phyloP scores from a whole-genome alignment of 371 early-diverging fungal genomes.

The Mucor mucedo region DNA sequence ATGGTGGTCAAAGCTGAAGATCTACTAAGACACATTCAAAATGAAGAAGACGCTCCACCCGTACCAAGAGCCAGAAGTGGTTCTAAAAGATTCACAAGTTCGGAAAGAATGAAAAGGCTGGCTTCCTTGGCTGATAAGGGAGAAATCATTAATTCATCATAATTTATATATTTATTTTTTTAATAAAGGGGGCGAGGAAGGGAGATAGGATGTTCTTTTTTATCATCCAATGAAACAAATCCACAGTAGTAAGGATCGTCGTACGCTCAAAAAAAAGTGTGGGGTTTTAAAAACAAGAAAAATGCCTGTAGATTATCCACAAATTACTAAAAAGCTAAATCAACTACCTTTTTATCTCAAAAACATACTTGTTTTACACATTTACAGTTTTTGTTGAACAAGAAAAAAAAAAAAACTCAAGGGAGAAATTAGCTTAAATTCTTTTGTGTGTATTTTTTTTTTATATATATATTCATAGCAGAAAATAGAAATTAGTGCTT shows the following conservation, averaged over 20 bases:
- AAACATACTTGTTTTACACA: too few species aligned
- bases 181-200: not conserved
- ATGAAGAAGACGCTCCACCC: conserved; percentile 47
- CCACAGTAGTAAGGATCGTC: not conserved
- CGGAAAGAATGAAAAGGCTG: conserved; percentile 46
- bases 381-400: too few species aligned
- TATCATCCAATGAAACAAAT: conserved; percentile 1
- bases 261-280: not conserved
- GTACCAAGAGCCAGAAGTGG: conserved; percentile 34
- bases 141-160: not conserved
- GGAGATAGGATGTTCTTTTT: not conserved
- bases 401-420: too few species aligned
- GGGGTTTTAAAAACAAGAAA: not conserved
- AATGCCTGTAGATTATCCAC: not conserved
- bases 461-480: too few species aligned
- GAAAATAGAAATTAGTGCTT: too few species aligned
- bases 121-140: conserved; percentile 47
- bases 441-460: too few species aligned
- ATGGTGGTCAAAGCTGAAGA: conserved; percentile 75
- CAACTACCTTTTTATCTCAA: too few species aligned
- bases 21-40: conserved; percentile 69
- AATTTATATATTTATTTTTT: too few species aligned
- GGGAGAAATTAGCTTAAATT: not conserved
- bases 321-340: too few species aligned
- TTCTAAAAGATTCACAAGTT: conserved; percentile 40